phyloP scores from a whole-genome alignment of 2,329 filamentous ascomycete genomes.

The Dryadomyces quercivorus region DNA sequence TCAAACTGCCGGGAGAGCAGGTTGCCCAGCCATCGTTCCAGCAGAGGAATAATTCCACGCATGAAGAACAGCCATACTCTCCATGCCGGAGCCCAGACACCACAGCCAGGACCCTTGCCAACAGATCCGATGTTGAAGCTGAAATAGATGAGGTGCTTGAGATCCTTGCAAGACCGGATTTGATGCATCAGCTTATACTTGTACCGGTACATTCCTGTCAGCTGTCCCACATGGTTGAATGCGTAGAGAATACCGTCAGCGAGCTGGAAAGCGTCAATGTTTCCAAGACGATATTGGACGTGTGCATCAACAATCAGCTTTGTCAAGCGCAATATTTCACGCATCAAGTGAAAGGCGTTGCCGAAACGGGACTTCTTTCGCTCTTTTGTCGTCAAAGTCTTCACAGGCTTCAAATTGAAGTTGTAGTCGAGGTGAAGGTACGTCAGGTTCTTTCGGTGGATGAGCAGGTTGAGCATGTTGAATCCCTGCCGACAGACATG shows the following conservation, averaged over 20 bases:
- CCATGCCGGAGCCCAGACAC: slow-evolving; percentile 99
- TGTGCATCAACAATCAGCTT: slow-evolving; percentile 98
- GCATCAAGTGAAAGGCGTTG: slow-evolving; percentile 98
- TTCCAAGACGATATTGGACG: slow-evolving; percentile 92
- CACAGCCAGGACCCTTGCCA: slow-evolving; percentile 92
- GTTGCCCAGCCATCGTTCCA: slow-evolving; percentile 96
- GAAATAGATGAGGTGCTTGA: slow-evolving; percentile 99
- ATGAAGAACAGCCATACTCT: slow-evolving; percentile 99
- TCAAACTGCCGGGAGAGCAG: slow-evolving; percentile 95
- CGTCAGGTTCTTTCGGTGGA: slow-evolving; percentile 95
- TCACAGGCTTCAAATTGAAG: slow-evolving; percentile 98
- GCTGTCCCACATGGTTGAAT: slow-evolving; percentile 96
- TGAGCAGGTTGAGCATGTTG: slow-evolving; percentile 97
- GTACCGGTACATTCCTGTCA: slow-evolving; percentile 99
- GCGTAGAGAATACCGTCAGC: slow-evolving; percentile 98
- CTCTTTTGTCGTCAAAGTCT: slow-evolving; percentile 96
- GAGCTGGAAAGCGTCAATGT: slow-evolving; percentile 97
- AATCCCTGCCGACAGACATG: slow-evolving; percentile 97
- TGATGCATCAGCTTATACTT: slow-evolving; percentile 99
- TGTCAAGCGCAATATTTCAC: slow-evolving; percentile 87
- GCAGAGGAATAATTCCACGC: slow-evolving; percentile 90
- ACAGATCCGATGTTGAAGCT: slow-evolving; percentile 95
- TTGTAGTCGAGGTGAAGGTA: slow-evolving; percentile 99
- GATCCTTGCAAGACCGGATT: slow-evolving; percentile 95
- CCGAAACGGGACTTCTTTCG: slow-evolving; percentile 98